Base-by-base conservation (phyloP, 2,329 filamentous ascomycete species). In the Penicillium nordicum region DNA sequence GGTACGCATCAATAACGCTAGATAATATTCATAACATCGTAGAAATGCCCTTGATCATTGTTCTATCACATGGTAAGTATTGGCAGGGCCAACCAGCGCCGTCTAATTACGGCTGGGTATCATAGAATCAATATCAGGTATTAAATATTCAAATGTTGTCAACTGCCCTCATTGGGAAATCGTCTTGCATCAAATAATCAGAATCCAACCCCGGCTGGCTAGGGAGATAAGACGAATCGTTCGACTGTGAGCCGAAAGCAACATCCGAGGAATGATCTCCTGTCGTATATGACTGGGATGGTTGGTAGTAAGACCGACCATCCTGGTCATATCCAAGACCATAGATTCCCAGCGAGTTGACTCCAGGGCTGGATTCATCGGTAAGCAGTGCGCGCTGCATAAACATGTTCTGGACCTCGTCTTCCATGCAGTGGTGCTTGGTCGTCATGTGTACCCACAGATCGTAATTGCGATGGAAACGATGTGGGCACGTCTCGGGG, bases 391-490 rank as follows among this genome's bases (percentile, higher is more conserved):
- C 72, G 25, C 73, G 71, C 58, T 72, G 72, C 66, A 75, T 71
- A 57, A 76, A 76, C 5, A 76, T 53, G 25, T 70, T 67, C 27
- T 75, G 73, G 16, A 76, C 72, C 43, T 76, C 72, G 32, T 75
- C 73, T 50, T 76, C 73, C 3, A 67, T 63, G 47, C 67, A 71
- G 12, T 62, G 61, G 43, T 80, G 78, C 34, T 75, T 75, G 51
- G 76, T 73, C 55, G 73, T 78, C 72, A 84, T 75, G 64, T 88
- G 85, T 7, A 79, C 71, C 61, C 80, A 79, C 4, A 86, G 74
- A 65, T 87, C 82, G 59, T 83, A 82, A 37, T 84, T 79, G 44
- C 81, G 78, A 55, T 78, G 77, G 72, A 87, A 87, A 43, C 79
- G 77, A 62, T 79, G 74, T n/a, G 72, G 69, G 65, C 85, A 88